Percentiles rank a stretch among this genome's conserved stretches.
phyloP scores from a whole-genome alignment of 768 basidiomycete species.

The Boletus patriciae region DNA sequence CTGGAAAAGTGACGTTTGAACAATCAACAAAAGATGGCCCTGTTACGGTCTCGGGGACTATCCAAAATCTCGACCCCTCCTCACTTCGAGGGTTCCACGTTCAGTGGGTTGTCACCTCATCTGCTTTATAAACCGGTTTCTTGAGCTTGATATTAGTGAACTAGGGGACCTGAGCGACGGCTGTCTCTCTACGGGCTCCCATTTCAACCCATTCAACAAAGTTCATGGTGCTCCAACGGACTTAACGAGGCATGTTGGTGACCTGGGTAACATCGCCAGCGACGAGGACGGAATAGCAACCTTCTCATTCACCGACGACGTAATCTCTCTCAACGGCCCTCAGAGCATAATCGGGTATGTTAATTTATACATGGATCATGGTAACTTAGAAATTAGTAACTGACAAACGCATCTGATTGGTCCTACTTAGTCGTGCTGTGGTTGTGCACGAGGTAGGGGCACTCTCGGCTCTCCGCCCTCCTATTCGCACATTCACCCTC shows the following conservation, averaged over 20 bases:
- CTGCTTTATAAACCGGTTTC: constrained; percentile 21
- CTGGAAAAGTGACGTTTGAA: constrained; percentile 65
- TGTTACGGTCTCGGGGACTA: constrained; percentile 61
- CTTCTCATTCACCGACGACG: constrained; percentile 56
- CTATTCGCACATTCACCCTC: constrained; percentile 9
- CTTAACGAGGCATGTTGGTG: constrained; percentile 64
- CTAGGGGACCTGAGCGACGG: constrained; percentile 67
- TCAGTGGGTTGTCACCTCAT: constrained; percentile 51
- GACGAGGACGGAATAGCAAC: constrained; percentile 57
- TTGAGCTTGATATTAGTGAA: constrained; percentile 13
- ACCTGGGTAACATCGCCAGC: constrained; percentile 71
- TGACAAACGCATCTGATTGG: constrained; percentile 7
- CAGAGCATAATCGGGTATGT: constrained; percentile 68
- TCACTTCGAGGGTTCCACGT: constrained; percentile 75
- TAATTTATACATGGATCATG: background rate
- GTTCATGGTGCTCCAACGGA: constrained; percentile 66
- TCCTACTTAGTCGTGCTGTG: constrained; percentile 54
- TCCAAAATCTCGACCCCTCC: constrained; percentile 58
- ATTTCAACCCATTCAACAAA: constrained; percentile 71
- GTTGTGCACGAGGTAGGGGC: constrained; percentile 66
- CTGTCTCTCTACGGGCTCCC: constrained; percentile 66
- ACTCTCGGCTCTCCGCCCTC: background rate
- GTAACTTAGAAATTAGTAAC: background rate
- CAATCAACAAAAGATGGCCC: constrained; percentile 51
- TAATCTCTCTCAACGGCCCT: constrained; percentile 67